These are phyloP conservation scores for Geotrichum macrosporum DNA, from an alignment of 1,139 yeast genomes.

Conservation along the genomic window DNA sequence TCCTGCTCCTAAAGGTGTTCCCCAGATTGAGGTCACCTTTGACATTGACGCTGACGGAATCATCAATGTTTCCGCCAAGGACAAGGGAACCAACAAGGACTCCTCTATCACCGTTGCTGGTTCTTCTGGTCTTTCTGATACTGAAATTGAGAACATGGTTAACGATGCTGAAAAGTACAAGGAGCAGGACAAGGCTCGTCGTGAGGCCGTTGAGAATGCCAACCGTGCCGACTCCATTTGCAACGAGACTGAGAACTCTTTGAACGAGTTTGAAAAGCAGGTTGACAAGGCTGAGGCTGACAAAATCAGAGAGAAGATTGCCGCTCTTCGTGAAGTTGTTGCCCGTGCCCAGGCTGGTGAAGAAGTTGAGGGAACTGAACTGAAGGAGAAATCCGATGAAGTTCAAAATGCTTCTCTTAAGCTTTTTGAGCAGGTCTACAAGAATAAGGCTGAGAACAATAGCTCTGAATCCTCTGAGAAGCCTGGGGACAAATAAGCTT, in stretches of 20 bases:
- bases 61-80: slow-evolving; percentile 97
- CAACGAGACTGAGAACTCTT: slow-evolving; percentile 91
- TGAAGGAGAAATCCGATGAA: slow-evolving; percentile 92
- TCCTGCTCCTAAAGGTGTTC: slow-evolving; percentile 99
- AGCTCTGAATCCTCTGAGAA: slow-evolving; percentile 24
- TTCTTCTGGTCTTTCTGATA: slow-evolving; percentile 91
- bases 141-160: slow-evolving; percentile 98
- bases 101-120: slow-evolving; percentile 99
- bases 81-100: slow-evolving; percentile 97
- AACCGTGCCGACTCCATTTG: slow-evolving; percentile 97
- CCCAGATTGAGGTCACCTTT: slow-evolving; percentile 96
- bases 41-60: slow-evolving; percentile 99
- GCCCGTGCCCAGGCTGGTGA: slow-evolving; percentile 95
- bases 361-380: slow-evolving; percentile 72
- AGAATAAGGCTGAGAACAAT: slow-evolving; percentile 45
- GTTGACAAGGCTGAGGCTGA: slow-evolving; percentile 83
- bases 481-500: slow-evolving; percentile 14
- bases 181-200: slow-evolving; percentile 92
- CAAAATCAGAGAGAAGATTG: slow-evolving; percentile 72
- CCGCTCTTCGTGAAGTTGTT: slow-evolving; percentile 79
- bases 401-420: slow-evolving; percentile 88
- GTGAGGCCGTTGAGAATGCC: slow-evolving; percentile 89
- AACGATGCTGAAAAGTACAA: slow-evolving; percentile 97
- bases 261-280: slow-evolving; percentile 92
- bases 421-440: slow-evolving; percentile 94